Percentiles rank a stretch among this genome's conserved stretches.
phyloP scores from a whole-genome alignment of 2,329 filamentous ascomycete genomes.

The Karstenula rhodostoma region DNA sequence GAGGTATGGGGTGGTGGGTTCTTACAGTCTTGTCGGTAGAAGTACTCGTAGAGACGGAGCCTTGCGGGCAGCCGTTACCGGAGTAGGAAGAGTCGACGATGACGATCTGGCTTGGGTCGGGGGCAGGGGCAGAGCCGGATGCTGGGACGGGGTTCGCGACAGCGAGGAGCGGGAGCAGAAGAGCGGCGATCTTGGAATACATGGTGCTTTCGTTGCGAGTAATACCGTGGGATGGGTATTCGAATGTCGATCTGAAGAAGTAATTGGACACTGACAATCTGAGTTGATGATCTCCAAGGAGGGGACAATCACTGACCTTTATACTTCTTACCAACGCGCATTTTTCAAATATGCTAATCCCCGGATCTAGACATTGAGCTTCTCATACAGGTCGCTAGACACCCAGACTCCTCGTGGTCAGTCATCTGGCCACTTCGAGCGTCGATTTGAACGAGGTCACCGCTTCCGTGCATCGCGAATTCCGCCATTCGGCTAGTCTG shows the following conservation, averaged over 20 bases:
- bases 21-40: conserved; percentile 45
- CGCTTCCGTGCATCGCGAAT: conserved; percentile 26
- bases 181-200: conserved; percentile 39
- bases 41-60: conserved; percentile 42
- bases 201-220: conserved; percentile 28
- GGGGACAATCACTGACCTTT: conserved; percentile 28
- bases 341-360: conserved; percentile 12
- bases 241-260: conserved; percentile 19
- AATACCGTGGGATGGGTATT: conserved; percentile 17
- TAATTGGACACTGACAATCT: conserved; percentile 34
- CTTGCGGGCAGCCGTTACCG: conserved; percentile 47
- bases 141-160: conserved; percentile 37
- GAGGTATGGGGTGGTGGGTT: not conserved
- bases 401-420: conserved; percentile 3
- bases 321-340: conserved; percentile 28
- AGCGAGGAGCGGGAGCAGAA: conserved; percentile 41
- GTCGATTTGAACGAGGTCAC: conserved; percentile 20
- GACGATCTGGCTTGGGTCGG: conserved; percentile 36
- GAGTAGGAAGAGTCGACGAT: conserved; percentile 43
- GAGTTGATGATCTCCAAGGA: conserved; percentile 35
- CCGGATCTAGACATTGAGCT: conserved; percentile 9
- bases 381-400: conserved; percentile 18
- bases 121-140: conserved; percentile 18
- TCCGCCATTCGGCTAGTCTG: conserved; percentile 26
- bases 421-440: conserved; percentile 27